Base-by-base conservation (phyloP, 768 basidiomycete genomes). In the Phlebiopsis flavidoalba region DNA sequence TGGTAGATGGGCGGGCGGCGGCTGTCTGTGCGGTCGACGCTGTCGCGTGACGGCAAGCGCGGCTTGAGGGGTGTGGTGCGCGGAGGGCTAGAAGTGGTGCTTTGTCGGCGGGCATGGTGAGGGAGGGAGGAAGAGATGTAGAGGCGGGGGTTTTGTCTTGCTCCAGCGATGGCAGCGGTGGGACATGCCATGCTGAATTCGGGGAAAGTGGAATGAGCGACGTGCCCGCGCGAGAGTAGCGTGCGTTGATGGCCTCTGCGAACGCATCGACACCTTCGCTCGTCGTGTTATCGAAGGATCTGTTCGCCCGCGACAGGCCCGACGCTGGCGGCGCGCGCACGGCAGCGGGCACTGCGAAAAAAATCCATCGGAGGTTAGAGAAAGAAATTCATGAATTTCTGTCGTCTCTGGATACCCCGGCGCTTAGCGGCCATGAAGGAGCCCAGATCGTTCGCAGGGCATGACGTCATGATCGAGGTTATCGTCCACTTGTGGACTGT, bases 161-260 rank as follows among this genome's bases (percentile, higher is more conserved):
- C 21, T 79, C n/a, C 61, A 8, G 73, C 21, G 57, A 67, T n/a
- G 63, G 67, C 22, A 56, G 68, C 47, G 67, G 69, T 24, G 67
- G 60, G 35, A n/a, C n/a, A n/a, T n/a, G 36, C 63, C 54, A 36
- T 21, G 50, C 50, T 61, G 63, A n/a, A 51, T 61, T 59, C 43
- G 66, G 60, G 54, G 60, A 59, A 64, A 70, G 63, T 49, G 66
- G 60, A 55, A 65, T 62, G 67, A 67, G 69, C 15, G 63, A 49
- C 17, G 65, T 63, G 67, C 65, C 31, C 63, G 62, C 48, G 57
- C 51, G 60, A 64, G 65, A 65, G 70, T 81, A 83, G 56, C 82
- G 73, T 22, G 75, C 67, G 31, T 77, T 74, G 62, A 87, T 80
- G 45, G 84, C 85, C 54, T 79, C 75, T 4, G 85, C 84, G 67